Evolutionary conservation across 345 rosid genomes (phyloP), one percentile per base, ranked within the genome.

Genomic region (Ailanthus altissimus): DNA sequence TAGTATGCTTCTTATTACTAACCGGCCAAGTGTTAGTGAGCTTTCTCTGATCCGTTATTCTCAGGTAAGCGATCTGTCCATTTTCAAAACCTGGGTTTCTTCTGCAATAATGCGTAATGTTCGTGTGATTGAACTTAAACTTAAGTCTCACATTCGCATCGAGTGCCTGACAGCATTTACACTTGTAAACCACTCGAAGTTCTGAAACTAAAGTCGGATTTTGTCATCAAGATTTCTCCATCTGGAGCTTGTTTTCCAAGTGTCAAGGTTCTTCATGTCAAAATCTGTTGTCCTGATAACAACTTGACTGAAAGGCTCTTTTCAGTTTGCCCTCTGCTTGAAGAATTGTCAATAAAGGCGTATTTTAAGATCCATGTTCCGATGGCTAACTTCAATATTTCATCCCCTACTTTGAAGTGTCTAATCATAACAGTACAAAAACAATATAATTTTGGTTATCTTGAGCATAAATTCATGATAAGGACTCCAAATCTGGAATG

Each of bases 291-390:
- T 10, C 49, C 36, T 5, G 26, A 50, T 50, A 20, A 15, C 42
- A 58, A 21, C 38, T 4, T 40, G 14, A 13, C 66, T n/a, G 46
- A 5, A 1, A 63, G 38, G 8, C 4, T 63, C 20, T 40, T 63
- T 32, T n/a, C 21, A 36, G 32, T 42, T 21, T 63, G 77, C 57
- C 70, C 40, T n/a, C 23, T 63, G 12, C 51, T 75, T 47, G 70
- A 75, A n/a, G 70, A 63, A 6, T 14, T 75, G 61, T 12, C 12
- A 1, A 20, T 64, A 28, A 5, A n/a, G 1, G 15, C 5, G 13
- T 8, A 26, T 60, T 60, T 60, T 20, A n/a, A n/a, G n/a, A n/a
- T n/a, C n/a, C 6, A 60, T 6, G 8, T 2, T 28, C 2, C 4
- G 6, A 2, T 16, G 18, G 16, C 7, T 7, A 60, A 13, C 16